Evolutionary conservation across 2,329 filamentous ascomycete species (phyloP), one percentile per base, ranked within the genome.

Genomic region (Ophiosphaerella herpotricha): DNA sequence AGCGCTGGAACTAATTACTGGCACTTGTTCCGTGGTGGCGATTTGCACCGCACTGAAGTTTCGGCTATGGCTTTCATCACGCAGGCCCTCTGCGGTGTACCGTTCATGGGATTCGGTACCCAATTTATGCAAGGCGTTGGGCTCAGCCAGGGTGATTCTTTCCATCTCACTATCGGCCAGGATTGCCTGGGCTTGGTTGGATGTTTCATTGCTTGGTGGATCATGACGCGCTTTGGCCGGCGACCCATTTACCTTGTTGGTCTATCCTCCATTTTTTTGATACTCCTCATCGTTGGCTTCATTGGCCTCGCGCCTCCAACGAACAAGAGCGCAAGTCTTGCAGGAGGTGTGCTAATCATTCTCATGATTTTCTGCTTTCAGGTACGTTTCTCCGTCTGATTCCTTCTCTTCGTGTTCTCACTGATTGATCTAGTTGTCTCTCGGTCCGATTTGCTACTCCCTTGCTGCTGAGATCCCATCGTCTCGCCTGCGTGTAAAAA

Each of bases 381-480:
- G 55, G 58, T 61, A 52, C 16, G 55, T 8, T 21, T 37, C 18
- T 8, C 7, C 12, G 13, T 29, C 21, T 11, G 5, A 5, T 29
- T 36, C 4, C 5, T 13, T 36, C 11, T 32, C 37, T 3, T 29
- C 89, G 0, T 74, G 91, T 32, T 11, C 26, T 8, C 11, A 83
- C 86, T 67, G 94, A 95, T 74, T 87, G 92, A 67, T 77, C 89
- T 39, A 89, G 59, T 51, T 62, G 14, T 62, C 89, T 0, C 90
- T 96, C 24, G 91, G 91, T 23, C 93, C 91, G 0, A 89, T 95
- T 8, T 90, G 88, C 72, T 96, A 94, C 75, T 92, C 90, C 0
- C 82, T 96, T 6, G 90, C 95, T 2, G 83, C 88, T 1, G 91
- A 96, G 70, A 75, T 96, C 16, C 90, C 90, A 0, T 90, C 90